These are phyloP conservation scores for Fusarium nelsonii DNA, from an alignment of 2,329 filamentous ascomycete genomes.

Conservation along the genomic window DNA sequence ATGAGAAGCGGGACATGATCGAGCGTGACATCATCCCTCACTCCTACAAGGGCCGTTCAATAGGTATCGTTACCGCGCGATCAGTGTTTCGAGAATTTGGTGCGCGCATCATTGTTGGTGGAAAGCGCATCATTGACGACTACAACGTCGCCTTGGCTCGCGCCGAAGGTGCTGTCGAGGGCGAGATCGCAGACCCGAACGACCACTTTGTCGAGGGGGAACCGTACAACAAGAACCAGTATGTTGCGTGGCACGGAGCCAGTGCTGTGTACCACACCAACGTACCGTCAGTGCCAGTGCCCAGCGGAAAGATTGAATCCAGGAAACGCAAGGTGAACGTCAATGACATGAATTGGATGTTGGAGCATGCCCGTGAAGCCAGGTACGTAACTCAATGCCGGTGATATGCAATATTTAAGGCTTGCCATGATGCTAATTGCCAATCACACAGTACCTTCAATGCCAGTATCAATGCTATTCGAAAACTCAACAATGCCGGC, in stretches of 20 bases:
- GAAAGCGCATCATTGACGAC: conserved; percentile 87
- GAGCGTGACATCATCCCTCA: conserved; percentile 95
- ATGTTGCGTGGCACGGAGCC: conserved; percentile 97
- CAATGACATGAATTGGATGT: conserved; percentile 95
- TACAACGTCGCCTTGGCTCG: conserved; percentile 84
- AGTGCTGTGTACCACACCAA: conserved; percentile 94
- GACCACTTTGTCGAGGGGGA: conserved; percentile 83
- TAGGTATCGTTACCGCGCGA: conserved; percentile 94
- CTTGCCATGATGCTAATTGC: conserved; percentile 20
- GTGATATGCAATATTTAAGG: background rate
- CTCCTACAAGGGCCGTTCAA: conserved; percentile 97
- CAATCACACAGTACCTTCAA: conserved; percentile 80
- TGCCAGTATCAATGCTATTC: conserved; percentile 74
- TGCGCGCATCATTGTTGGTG: conserved; percentile 91
- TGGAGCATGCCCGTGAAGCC: conserved; percentile 91
- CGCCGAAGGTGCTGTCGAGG: conserved; percentile 84
- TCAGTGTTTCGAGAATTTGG: conserved; percentile 98
- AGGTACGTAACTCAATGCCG: conserved; percentile 68
- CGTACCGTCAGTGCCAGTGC: conserved; percentile 79
- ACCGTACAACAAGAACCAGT: conserved; percentile 98
- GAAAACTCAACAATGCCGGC: conserved; percentile 77
- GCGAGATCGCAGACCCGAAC: conserved; percentile 90
- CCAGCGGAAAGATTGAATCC: conserved; percentile 79
- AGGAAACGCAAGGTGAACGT: conserved; percentile 90
- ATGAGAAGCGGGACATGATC: conserved; percentile 97